Base-by-base conservation (phyloP, 305 asterid genomes). In the Stenogyne calaminthoides region DNA sequence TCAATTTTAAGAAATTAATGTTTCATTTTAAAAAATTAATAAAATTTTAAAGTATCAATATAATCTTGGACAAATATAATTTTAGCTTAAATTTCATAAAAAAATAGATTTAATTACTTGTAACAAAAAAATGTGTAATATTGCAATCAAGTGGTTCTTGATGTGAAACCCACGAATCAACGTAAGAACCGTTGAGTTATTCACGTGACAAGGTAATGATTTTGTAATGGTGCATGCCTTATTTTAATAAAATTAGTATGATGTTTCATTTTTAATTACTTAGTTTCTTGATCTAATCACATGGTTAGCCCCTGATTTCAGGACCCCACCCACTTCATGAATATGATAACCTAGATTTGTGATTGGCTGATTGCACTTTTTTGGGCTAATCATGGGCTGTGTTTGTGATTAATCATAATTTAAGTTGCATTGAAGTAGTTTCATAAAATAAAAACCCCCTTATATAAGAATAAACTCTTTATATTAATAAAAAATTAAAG, bases 161-260 rank as follows among this genome's bases (percentile, higher is more conserved):
- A 15, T 51, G 51, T 52, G 18, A 71, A 64, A 42, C 12, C 7
- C 55, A 25, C 6, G 63, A 22, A 65, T 56, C 34, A 54, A 76
- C n/a, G 18, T 36, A 10, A 60, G 42, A 72, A 78, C 75, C 81
- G 78, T 72, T 78, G 75, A 67, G 67, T 67, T 49, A 7, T 66
- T 66, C 81, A 77, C 81, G 81, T 77, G 81, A 57, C 56, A 18
- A 6, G n/a, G 66, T 67, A 46, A 71, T 77, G 68, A 58, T 69
- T 58, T 44, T 58, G 18, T 36, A 20, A 39, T 39, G 55, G 7
- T 58, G 77, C 54, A 66, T 19, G 29, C 40, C 72, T 18, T 59
- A 73, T 60, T 69, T 37, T n/a, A 69, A 60, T 19, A 47, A 49
- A 49, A 19, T 20, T 18, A 55, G 8, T 49, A 63, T 76, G 54